A percentile compares a stretch with the other conserved stretches of the same genome.
These are phyloP conservation scores for Marasmius tenuissimus DNA, from an alignment of 1,284 basidiomycete genomes.

Conservation along the genomic window DNA sequence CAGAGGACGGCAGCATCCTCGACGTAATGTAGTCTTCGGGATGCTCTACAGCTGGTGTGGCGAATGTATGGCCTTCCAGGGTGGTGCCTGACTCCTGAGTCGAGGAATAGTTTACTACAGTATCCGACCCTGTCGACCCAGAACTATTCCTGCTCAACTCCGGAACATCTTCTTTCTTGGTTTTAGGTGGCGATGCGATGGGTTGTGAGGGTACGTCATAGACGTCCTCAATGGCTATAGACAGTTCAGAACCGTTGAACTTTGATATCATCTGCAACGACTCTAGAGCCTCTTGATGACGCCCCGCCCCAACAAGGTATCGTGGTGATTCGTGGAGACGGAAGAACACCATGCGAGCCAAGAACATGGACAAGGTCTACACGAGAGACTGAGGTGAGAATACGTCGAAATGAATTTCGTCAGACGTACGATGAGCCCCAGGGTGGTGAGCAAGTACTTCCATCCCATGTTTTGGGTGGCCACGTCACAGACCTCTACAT, in stretches of 20 bases:
- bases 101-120: conserved; percentile 5
- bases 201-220: conserved; percentile 42
- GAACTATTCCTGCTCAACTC: not conserved
- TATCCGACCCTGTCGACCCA: not conserved
- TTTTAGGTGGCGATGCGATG: not conserved
- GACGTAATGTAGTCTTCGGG: not conserved
- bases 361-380: conserved; percentile 86
- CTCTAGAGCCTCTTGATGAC: conserved; percentile 79
- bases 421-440: conserved; percentile 71
- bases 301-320: conserved; percentile 84
- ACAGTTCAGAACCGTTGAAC: conserved; percentile 77
- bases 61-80: conserved; percentile 9
- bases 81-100: conserved; percentile 4
- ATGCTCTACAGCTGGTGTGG: not conserved
- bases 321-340: conserved; percentile 91
- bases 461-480: conserved; percentile 78
- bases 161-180: not conserved
- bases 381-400: conserved; percentile 4
- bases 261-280: conserved; percentile 80
- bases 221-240: conserved; percentile 73
- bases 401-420: too few relatives aligned
- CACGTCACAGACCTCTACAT: conserved; percentile 56
- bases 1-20: not conserved
- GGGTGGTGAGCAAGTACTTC: conserved; percentile 76
- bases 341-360: conserved; percentile 87